Percentiles rank a stretch among this genome's conserved stretches.
Evolutionary conservation across 2,329 filamentous ascomycete species (phyloP).

Genomic region (Botryosphaeria dothidea): DNA sequence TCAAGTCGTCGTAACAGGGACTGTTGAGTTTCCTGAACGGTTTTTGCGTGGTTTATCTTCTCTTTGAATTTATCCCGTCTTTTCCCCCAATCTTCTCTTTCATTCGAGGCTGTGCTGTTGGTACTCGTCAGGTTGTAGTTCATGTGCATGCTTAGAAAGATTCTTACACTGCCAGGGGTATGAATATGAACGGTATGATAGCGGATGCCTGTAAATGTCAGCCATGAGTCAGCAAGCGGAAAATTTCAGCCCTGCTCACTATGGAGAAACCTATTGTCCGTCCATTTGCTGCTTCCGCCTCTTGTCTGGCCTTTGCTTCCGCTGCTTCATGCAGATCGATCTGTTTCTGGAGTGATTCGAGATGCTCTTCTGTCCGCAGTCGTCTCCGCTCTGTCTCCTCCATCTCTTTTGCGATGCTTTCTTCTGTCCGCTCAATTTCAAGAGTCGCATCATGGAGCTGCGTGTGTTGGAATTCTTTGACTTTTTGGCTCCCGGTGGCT

Average conservation of each 20-base stretch:
- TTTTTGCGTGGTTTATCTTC: slow-evolving; percentile 1
- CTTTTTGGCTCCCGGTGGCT: not conserved
- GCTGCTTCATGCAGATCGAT: not conserved
- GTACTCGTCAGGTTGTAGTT: not conserved
- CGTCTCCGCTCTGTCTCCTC: not conserved
- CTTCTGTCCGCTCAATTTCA: not conserved
- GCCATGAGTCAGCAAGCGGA: not conserved
- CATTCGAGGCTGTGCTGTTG: not conserved
- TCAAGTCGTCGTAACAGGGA: not conserved
- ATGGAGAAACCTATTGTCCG: slow-evolving; percentile 1
- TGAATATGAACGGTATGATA: slow-evolving; percentile 4
- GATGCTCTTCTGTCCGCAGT: not conserved
- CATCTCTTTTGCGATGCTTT: not conserved
- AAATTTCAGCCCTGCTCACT: not conserved
- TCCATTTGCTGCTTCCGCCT: not conserved
- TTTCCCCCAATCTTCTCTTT: not conserved
- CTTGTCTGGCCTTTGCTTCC: not conserved
- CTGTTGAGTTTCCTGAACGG: not conserved
- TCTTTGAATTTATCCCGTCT: not conserved
- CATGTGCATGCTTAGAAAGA: not conserved
- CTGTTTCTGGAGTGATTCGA: slow-evolving; percentile 3
- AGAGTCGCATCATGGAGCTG: not conserved
- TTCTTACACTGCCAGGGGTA: not conserved
- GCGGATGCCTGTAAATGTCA: not conserved
- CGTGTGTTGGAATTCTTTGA: slow-evolving; percentile 3